Conservation (phyloP, 306 rosid species). For the Arachis stenosperma region DNA sequence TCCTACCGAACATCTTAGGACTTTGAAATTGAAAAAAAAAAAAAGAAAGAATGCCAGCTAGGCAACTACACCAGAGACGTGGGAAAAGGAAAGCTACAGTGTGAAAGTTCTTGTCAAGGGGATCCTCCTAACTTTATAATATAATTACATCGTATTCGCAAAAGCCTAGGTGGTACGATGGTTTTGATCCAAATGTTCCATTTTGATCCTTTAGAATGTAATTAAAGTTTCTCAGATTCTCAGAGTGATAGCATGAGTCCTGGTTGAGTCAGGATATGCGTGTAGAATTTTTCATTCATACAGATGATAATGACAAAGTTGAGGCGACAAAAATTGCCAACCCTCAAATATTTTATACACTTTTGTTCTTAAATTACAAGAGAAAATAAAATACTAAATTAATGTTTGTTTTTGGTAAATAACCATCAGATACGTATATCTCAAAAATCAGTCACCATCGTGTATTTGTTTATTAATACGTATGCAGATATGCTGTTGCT, state of each 20-base stretch:
- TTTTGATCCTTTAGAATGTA: background rate
- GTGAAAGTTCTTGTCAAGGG: background rate
- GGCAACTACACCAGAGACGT: no score
- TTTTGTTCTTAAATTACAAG: constrained; percentile 4
- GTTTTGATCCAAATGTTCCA: background rate
- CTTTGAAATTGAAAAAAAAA: background rate
- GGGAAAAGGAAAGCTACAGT: background rate
- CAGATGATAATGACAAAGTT: background rate
- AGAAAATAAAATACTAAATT: background rate
- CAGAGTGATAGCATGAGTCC: constrained; percentile 23
- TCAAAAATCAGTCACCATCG: no score
- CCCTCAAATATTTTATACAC: background rate
- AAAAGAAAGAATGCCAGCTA: no score
- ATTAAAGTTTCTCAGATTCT: constrained; percentile 21
- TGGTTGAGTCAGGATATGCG: constrained; percentile 27
- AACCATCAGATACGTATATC: no score
- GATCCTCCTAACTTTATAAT: background rate
- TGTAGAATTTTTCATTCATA: background rate
- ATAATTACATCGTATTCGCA: background rate
- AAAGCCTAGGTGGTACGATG: constrained; percentile 1
- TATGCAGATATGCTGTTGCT: no score
- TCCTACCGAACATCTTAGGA: background rate
- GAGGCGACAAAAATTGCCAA: background rate
- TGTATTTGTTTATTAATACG: no score
- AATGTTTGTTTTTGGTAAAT: background rate